Percentiles rank a stretch among this genome's conserved stretches.
Evolutionary conservation across 176 grass and related monocot genomes (phyloP).

Genomic region (Oryza longistaminata): DNA sequence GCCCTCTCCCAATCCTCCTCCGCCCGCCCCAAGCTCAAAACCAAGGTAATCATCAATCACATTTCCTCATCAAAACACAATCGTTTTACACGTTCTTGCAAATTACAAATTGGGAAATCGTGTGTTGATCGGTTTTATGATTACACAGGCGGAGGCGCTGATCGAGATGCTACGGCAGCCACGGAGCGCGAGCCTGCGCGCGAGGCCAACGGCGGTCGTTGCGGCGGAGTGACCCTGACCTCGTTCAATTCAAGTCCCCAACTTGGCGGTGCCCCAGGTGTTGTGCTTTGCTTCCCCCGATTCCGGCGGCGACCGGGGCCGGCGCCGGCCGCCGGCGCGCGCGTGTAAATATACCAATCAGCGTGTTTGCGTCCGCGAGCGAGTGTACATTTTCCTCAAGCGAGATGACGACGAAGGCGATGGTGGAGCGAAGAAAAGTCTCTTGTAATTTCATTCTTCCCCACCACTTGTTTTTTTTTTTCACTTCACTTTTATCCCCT

Average conservation of each 20-base stretch:
- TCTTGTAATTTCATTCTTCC: constrained; percentile 34
- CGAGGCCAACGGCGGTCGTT: constrained; percentile 45
- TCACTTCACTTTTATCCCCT: not conserved
- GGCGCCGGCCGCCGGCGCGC: constrained; percentile 4
- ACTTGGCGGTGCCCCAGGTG: not conserved
- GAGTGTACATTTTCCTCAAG: constrained; percentile 76
- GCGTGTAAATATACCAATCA: constrained; percentile 54
- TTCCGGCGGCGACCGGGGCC: constrained; percentile 20
- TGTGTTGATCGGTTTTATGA: constrained; percentile 28
- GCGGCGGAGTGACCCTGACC: constrained; percentile 47
- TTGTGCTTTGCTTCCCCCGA: not conserved
- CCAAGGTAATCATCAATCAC: constrained; percentile 49
- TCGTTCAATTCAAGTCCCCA: not conserved
- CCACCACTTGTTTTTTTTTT: not conserved
- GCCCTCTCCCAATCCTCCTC: constrained; percentile 75
- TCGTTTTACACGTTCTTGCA: not conserved
- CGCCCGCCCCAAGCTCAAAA: constrained; percentile 64
- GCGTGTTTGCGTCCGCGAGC: constrained; percentile 60
- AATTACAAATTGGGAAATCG: not conserved
- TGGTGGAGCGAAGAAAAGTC: constrained; percentile 20
- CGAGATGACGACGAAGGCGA: constrained; percentile 45
- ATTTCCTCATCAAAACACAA: not conserved
- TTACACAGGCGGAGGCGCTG: constrained; percentile 65
- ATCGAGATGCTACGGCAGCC: constrained; percentile 79
- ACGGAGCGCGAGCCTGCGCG: constrained; percentile 45